phyloP scores from a whole-genome alignment of 2,329 filamentous ascomycete genomes.

The Colletotrichum incanum region DNA sequence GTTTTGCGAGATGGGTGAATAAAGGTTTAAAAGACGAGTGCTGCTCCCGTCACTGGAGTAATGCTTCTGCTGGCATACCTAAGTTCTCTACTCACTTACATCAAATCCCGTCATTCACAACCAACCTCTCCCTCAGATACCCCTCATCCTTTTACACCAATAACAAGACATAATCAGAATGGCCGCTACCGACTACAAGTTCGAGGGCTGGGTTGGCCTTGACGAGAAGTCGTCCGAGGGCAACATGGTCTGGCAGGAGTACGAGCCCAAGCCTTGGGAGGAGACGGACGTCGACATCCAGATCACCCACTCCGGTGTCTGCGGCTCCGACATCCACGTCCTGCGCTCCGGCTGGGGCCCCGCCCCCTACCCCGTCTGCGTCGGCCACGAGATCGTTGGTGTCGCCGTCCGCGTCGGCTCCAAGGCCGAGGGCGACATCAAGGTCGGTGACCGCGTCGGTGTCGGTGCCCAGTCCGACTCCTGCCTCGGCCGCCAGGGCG shows the following conservation, averaged over 20 bases:
- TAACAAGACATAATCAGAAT: slow-evolving; percentile 45
- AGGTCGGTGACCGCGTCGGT: slow-evolving; percentile 72
- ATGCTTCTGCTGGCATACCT: not conserved
- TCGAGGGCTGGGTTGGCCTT: slow-evolving; percentile 67
- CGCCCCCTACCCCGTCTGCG: slow-evolving; percentile 44
- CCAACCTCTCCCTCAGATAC: not conserved
- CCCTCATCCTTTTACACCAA: not conserved
- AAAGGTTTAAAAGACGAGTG: slow-evolving; percentile 30
- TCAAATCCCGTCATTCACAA: not conserved
- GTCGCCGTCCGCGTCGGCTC: slow-evolving; percentile 60
- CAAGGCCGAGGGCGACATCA: slow-evolving; percentile 60
- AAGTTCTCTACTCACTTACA: not conserved
- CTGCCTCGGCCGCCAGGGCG: slow-evolving; percentile 57
- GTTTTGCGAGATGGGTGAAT: slow-evolving; percentile 15
- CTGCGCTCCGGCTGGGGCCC: slow-evolving; percentile 68
- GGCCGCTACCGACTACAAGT: slow-evolving; percentile 59
- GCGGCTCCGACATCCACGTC: slow-evolving; percentile 74
- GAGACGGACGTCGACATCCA: slow-evolving; percentile 77
- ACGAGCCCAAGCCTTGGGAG: slow-evolving; percentile 75
- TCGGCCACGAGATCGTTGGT: slow-evolving; percentile 62
- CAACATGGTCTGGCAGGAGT: slow-evolving; percentile 70
- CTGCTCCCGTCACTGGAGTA: slow-evolving; percentile 3
- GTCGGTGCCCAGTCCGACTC: slow-evolving; percentile 71
- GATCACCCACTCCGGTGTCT: slow-evolving; percentile 77
- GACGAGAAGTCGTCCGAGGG: slow-evolving; percentile 60